These are phyloP conservation scores for Tardiomyces depauwii DNA, from an alignment of 1,139 yeast genomes.

Conservation along the genomic window DNA sequence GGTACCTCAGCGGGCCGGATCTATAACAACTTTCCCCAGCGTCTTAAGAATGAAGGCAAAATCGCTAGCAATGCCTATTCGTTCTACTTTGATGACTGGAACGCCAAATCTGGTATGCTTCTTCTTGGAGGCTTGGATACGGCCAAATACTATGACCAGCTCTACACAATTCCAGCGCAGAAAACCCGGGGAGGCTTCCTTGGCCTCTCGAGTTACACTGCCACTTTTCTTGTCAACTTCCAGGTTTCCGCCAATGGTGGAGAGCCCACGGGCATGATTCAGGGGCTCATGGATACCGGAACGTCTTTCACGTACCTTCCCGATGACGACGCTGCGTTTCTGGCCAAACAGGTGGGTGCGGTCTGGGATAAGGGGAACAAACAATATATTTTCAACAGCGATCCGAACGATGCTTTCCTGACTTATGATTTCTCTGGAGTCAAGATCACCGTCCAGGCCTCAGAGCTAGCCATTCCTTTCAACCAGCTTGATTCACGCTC, in stretches of 20 bases:
- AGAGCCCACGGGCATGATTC: not conserved
- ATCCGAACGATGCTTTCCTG: slow-evolving; percentile 8
- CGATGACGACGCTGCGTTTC: not conserved
- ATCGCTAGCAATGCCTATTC: slow-evolving; percentile 39
- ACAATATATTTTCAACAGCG: not conserved
- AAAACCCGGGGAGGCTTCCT: not conserved
- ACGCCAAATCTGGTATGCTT: slow-evolving; percentile 33
- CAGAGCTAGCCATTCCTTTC: slow-evolving; percentile 20
- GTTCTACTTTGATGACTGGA: slow-evolving; percentile 33
- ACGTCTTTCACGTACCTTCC: slow-evolving; percentile 25
- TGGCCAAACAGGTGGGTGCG: not conserved
- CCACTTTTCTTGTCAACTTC: not conserved
- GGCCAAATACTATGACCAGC: slow-evolving; percentile 36
- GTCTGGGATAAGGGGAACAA: not conserved
- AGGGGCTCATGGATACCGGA: slow-evolving; percentile 27
- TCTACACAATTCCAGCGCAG: slow-evolving; percentile 18
- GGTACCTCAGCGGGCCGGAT: not conserved
- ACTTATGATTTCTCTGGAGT: slow-evolving; percentile 32
- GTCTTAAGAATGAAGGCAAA: slow-evolving; percentile 34
- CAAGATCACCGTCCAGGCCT: slow-evolving; percentile 31
- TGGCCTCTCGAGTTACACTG: not conserved
- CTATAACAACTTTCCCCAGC: slow-evolving; percentile 32
- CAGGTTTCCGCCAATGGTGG: slow-evolving; percentile 4
- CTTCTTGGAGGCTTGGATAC: slow-evolving; percentile 48
- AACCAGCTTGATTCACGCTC: slow-evolving; percentile 17